Conservation (phyloP, 2,329 filamentous ascomycete species). For the Colletotrichum cuscutae region DNA sequence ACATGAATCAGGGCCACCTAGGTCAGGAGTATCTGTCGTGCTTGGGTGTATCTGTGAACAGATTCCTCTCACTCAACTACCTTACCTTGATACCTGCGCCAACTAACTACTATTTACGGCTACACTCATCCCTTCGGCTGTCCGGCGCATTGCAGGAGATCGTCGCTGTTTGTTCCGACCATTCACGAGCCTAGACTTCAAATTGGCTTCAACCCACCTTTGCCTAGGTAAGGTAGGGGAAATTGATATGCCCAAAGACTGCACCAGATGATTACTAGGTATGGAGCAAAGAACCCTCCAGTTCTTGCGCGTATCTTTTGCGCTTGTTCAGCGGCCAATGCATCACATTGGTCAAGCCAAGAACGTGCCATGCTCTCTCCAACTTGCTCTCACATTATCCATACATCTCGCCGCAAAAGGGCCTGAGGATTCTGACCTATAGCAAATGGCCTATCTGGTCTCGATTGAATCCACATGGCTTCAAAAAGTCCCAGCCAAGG, state of each 20-base stretch:
- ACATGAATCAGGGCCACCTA: neutral
- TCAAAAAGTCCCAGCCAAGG: slow-evolving; percentile 26
- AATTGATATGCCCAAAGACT: neutral
- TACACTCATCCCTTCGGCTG: neutral
- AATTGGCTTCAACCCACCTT: neutral
- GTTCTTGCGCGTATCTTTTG: neutral
- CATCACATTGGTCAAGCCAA: neutral
- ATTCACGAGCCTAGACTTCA: neutral
- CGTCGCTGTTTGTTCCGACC: neutral
- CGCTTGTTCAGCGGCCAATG: neutral
- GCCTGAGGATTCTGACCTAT: neutral
- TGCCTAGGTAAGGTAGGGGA: neutral
- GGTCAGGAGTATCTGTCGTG: neutral
- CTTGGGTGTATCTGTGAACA: neutral
- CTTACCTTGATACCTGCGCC: too few relatives aligned
- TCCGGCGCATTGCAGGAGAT: neutral
- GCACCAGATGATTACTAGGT: neutral
- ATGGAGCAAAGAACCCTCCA: neutral
- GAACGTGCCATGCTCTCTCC: neutral
- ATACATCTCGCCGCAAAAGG: neutral
- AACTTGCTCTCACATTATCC: neutral
- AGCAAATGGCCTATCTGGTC: neutral
- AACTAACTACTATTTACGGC: too few relatives aligned
- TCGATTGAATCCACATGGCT: neutral
- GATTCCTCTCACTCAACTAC: too few relatives aligned